Evolutionary conservation across 106 monocot genomes (phyloP).

Genomic region (Dendrobium nobile): DNA sequence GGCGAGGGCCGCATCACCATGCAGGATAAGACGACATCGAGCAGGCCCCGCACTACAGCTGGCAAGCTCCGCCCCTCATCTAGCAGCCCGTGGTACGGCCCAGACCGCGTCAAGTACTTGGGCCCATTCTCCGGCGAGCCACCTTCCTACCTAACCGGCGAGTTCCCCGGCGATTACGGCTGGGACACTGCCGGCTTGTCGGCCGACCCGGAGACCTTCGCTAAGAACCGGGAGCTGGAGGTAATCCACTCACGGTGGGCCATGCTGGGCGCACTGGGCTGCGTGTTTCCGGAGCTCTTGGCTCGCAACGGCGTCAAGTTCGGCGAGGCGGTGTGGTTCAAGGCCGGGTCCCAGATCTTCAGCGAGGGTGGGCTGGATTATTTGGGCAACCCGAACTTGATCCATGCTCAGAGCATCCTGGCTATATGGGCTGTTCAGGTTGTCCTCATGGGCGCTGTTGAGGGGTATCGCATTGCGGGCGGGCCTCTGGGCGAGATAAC

Average conservation of each 20-base stretch:
- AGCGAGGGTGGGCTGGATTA: slow-evolving; percentile 31
- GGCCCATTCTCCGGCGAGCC: slow-evolving; percentile 56
- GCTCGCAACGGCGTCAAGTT: slow-evolving; percentile 35
- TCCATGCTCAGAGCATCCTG: slow-evolving; percentile 30
- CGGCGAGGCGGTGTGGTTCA: slow-evolving; percentile 32
- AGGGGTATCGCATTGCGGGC: slow-evolving; percentile 31
- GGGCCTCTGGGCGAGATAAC: slow-evolving; percentile 38
- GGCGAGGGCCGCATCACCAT: slow-evolving; percentile 29
- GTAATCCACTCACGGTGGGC: slow-evolving; percentile 40
- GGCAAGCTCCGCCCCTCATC: slow-evolving; percentile 18
- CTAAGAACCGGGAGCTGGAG: slow-evolving; percentile 34
- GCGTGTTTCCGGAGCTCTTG: slow-evolving; percentile 28
- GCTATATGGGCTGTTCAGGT: slow-evolving; percentile 34
- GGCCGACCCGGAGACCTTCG: slow-evolving; percentile 35
- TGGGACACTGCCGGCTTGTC: slow-evolving; percentile 41
- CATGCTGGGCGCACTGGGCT: slow-evolving; percentile 31
- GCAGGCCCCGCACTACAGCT: background rate
- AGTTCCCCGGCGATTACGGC: slow-evolving; percentile 50
- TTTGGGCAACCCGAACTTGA: slow-evolving; percentile 26
- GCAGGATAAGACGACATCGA: slow-evolving; percentile 9
- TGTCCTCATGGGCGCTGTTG: slow-evolving; percentile 27
- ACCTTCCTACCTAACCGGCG: slow-evolving; percentile 62
- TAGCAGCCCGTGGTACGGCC: slow-evolving; percentile 42
- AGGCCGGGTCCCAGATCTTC: slow-evolving; percentile 28
- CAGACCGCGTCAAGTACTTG: slow-evolving; percentile 38